A percentile compares a stretch with the other conserved stretches of the same genome.
phyloP scores from a whole-genome alignment of 2,329 filamentous ascomycete genomes.

The Neurospora crassa region DNA sequence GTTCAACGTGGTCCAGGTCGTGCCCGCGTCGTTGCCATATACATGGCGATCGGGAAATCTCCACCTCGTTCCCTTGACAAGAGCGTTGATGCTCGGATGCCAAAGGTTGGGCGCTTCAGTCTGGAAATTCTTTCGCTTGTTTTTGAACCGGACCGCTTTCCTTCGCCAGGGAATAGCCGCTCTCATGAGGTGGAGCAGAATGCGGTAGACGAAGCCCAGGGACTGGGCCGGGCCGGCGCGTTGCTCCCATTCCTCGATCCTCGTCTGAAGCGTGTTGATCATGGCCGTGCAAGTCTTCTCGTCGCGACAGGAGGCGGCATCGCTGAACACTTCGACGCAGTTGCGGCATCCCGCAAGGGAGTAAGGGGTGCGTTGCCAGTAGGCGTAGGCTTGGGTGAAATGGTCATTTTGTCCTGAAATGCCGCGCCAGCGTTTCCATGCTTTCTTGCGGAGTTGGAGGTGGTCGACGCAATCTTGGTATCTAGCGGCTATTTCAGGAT shows the following conservation, averaged over 20 bases:
- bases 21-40: background rate
- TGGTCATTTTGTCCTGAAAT: background rate
- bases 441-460: background rate
- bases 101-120: background rate
- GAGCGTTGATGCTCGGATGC: background rate
- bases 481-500: background rate
- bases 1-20: background rate
- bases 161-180: background rate
- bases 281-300: background rate
- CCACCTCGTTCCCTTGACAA: background rate
- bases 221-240: background rate
- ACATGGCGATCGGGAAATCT: background rate
- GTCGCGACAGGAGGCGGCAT: background rate
- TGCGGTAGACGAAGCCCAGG: background rate
- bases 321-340: background rate
- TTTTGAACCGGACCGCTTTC: background rate
- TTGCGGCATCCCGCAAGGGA: background rate
- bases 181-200: background rate
- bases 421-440: background rate
- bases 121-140: background rate
- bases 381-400: background rate
- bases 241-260: background rate
- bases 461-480: background rate
- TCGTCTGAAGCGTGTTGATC: background rate
- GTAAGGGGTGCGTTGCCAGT: background rate